A percentile compares a stretch with the other conserved stretches of the same genome.
phyloP scores from a whole-genome alignment of 129 eudicot genomes.

The Flaveria ramosissima region DNA sequence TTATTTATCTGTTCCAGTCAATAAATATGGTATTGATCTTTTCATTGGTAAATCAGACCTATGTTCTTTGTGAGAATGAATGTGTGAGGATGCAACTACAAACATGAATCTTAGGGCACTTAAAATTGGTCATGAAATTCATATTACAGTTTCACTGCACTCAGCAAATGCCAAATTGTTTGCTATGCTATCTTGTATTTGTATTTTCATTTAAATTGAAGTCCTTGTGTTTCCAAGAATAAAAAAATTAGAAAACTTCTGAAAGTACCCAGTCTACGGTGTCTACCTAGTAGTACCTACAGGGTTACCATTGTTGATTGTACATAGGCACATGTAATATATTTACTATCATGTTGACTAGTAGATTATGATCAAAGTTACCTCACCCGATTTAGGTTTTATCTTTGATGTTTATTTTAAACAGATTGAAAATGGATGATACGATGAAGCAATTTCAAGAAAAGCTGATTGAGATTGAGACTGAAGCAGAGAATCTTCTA shows the following conservation, averaged over 20 bases:
- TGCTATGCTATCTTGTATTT: neutral
- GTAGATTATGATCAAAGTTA: neutral
- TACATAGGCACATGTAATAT: neutral
- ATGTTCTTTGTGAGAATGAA: neutral
- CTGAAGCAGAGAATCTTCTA: slow-evolving; percentile 73
- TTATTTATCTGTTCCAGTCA: slow-evolving; percentile 2
- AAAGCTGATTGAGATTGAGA: slow-evolving; percentile 62
- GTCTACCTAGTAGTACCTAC: neutral
- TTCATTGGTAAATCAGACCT: neutral
- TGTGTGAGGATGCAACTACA: neutral
- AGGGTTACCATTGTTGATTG: neutral
- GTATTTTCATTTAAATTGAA: neutral
- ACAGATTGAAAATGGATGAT: slow-evolving; percentile 54
- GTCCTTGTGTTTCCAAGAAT: neutral
- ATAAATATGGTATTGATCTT: neutral
- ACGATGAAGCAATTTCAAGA: slow-evolving; percentile 63
- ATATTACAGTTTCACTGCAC: neutral
- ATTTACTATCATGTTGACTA: neutral
- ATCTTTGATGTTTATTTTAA: neutral
- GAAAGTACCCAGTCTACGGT: neutral
- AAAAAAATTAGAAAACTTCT: neutral
- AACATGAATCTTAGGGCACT: neutral
- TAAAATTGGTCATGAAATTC: neutral
- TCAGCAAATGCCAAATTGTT: neutral
- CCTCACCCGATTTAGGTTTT: neutral